Evolutionary conservation across 1,284 basidiomycete species (phyloP).

Genomic region (Pterulicium gracile): DNA sequence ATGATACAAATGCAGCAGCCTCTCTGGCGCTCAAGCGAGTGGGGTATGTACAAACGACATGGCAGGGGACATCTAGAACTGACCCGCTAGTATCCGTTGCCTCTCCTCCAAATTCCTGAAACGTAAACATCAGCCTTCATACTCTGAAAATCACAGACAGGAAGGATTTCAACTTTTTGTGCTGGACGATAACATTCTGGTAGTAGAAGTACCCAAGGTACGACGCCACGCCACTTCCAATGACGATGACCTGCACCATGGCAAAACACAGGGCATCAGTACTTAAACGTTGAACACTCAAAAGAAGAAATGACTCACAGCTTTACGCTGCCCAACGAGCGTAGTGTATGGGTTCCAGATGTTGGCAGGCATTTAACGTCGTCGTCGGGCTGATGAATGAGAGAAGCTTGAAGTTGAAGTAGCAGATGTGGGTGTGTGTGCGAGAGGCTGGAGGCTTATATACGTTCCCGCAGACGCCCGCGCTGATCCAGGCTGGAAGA

Average conservation of each 20-base stretch:
- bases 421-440: no score
- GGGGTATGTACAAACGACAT: no score
- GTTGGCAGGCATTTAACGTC: not conserved
- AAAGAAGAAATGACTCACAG: not conserved
- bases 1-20: no score
- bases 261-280: no score
- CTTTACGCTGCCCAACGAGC: not conserved
- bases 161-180: not conserved
- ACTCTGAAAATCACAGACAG: not conserved
- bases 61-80: no score
- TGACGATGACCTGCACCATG: not conserved
- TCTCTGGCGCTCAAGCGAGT: no score
- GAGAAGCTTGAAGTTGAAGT: no score
- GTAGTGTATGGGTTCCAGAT: constrained; percentile 1
- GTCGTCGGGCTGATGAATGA: no score
- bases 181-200: not conserved
- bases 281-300: no score
- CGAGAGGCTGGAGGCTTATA: no score
- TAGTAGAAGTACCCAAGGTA: constrained; percentile 1
- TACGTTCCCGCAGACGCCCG: no score
- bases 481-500: no score
- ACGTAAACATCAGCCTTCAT: not conserved
- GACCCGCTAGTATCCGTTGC: not conserved
- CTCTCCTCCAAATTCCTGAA: not conserved
- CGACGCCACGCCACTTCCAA: not conserved